Evolutionary conservation across 2,329 filamentous ascomycete species (phyloP), one percentile per base, ranked within the genome.

Genomic region (Apiospora aurea): DNA sequence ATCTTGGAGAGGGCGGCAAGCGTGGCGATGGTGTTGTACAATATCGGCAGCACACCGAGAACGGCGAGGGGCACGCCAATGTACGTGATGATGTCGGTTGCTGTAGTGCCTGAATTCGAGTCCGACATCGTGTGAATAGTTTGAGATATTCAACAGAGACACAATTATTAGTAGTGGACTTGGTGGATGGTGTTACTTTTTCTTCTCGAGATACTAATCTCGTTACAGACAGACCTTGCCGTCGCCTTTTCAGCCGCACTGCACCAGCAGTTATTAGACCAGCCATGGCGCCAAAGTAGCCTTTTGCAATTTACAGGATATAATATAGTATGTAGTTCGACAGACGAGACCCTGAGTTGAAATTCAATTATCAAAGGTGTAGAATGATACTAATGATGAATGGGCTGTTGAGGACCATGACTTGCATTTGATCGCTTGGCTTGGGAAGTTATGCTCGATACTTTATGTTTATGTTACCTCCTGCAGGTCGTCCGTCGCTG

Each of bases 11-110:
- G 83, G 1, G 89, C 90, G 18, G 88, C 82, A 38, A 92, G 85
- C 3, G 89, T 91, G 38, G 87, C 85, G 70, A 89, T 82, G 26
- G 88, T 91, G 77, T 91, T 92, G 82, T 92, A 92, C 61, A 92
- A 83, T 69, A 92, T 92, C 0, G 90, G 90, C 7, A 92, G 83
- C 29, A 92, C 87, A 61, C 87, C 88, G 2, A 91, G 79, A 2
- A 91, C 85, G 1, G 87, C 89, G 24, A 91, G 81, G 2, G 90
- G 90, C 2, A 91, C 82, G 75, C 87, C 87, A 51, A 89, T 85
- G 72, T 87, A 88, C 34, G 87, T 88, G 79, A 89, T 88, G 72
- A 89, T 85, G 73, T 88, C 84, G 13, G 83, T 81, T 53, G 85
- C 80, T 8, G 80, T 82, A 44, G 72, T 70, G 69, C 71, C 71